Base-by-base conservation (phyloP, 108 stramenopile species). In the Heterococcus sp. region DNA sequence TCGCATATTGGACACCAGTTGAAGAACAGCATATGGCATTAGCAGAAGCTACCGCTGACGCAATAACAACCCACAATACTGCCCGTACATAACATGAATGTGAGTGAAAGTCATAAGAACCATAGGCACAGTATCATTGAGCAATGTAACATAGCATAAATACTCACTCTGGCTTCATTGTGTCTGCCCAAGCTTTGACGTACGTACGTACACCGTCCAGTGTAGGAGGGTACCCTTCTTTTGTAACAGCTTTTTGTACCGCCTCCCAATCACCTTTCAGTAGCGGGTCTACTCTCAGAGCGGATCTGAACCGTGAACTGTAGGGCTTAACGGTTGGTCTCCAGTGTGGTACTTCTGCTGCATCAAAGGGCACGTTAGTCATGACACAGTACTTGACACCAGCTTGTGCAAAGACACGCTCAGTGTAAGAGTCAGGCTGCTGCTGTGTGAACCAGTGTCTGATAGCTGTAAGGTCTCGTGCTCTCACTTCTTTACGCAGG, bases 361-460 rank as follows among this genome's bases (percentile, higher is more conserved):
- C 65, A 58, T 92, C 93, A 73, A 95, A 95, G 27, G 95, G 95
- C 82, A 95, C 92, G 84, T 95, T 95, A 1, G 95, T 95, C 93
- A 94, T 94, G 37, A 95, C 87, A 8, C 92, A 91, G 83, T 94
- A 93, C 35, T 76, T 78, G 4, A 95, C 84, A 27, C 93, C 91
- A 2, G 92, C 87, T 27, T 74, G 79, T 3, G 32, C 34, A 76
- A 91, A 93, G 28, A 92, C 88, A 35, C 65, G 0, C 68, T 91
- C 83, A 36, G 72, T 75, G 85, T 92, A 93, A 1, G 37, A 69
- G 32, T 90, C 89, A 2, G 71, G 76, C 21, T 78, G 78, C 36
- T 85, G 73, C 26, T 89, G 92, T 27, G 65, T 65, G 38, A 71
- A 78, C 58, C 68, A 78, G 26, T 70, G 65, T 11, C 84, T 90